Base-by-base conservation (phyloP, 164 flowering plant genomes). In the Kingdonia uniflora region DNA sequence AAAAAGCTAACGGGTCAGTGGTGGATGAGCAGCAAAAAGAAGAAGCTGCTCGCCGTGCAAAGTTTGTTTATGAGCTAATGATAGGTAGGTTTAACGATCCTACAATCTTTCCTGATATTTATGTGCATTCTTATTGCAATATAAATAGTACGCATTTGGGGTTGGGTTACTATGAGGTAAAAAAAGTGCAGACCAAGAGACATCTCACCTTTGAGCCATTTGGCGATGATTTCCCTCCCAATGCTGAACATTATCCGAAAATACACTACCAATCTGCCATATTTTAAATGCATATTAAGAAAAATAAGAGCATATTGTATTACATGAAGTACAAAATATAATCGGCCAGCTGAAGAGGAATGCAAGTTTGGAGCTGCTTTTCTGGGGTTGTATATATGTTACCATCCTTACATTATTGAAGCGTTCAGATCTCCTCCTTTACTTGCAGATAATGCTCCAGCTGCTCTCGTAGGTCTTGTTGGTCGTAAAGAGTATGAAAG, bases 401-500 rank as follows among this genome's bases (percentile, higher is more conserved):
- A 2, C 14, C 19, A 29, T 22, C 14, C 25, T 16, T 42, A 10
- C 25, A 15, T 13, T 23, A 24, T 49, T 40, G 43, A 25, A 38
- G 1, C 25, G 20, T 47, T 23, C 38, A 16, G 11, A 21, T 23
- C 21, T 43, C 52, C 59, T n/a, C 60, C 23, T 68, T 44, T 57
- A 20, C 2, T 20, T 66, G 69, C 81, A 94, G 99, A 85, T 50
- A 84, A 80, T 55, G 95, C 99, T 47, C 99, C 99, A 42, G 77
- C 90, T 63, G 80, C 97, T 57, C 71, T 94, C 14, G 90, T 80
- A 24, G 69, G 97, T 48, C 82, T 94, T 61, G 74, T 94, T 71
- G 99, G 99, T 56, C 88, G 78, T 7, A 89, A 80, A 74, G 95
- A 89, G 70, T 94, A 94, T 75, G 96, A 89, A 63, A 81, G 80